Percentiles rank a stretch among this genome's conserved stretches.
Conservation (phyloP, 2,329 filamentous ascomycete genomes). For the Clonostachys byssicola region DNA sequence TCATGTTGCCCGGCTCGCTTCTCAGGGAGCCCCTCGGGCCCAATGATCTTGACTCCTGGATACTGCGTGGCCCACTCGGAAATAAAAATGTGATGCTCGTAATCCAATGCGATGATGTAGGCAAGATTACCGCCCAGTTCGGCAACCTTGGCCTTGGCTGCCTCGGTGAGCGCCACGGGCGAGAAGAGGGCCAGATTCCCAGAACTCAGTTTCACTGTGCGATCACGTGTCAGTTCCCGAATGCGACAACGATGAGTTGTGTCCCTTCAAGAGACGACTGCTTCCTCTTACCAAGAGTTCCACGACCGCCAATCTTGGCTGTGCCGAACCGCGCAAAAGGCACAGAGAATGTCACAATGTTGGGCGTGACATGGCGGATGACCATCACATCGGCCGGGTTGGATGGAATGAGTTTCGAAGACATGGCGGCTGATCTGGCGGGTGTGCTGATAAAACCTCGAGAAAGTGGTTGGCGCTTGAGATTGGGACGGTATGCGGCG, state of each 20-base stretch:
- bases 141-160: constrained; percentile 60
- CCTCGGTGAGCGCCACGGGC: constrained; percentile 78
- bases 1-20: constrained; percentile 63
- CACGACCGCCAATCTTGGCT: constrained; percentile 81
- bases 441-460: not conserved
- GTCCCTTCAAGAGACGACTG: constrained; percentile 1
- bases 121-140: constrained; percentile 65
- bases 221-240: constrained; percentile 1
- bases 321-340: constrained; percentile 80
- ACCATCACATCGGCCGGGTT: constrained; percentile 85
- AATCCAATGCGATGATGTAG: constrained; percentile 84
- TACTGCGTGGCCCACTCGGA: constrained; percentile 78
- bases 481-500: too few relatives aligned
- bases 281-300: constrained; percentile 65
- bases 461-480: not conserved
- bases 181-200: constrained; percentile 87
- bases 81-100: constrained; percentile 94
- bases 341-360: constrained; percentile 73
- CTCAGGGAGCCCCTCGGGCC: constrained; percentile 76
- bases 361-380: constrained; percentile 77
- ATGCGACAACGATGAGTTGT: not conserved
- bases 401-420: constrained; percentile 58
- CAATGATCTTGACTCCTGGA: constrained; percentile 76
- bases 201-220: constrained; percentile 70
- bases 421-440: constrained; percentile 36